These are phyloP conservation scores for Periconia macrospinosa DNA, from an alignment of 2,329 filamentous ascomycete genomes.

Conservation along the genomic window DNA sequence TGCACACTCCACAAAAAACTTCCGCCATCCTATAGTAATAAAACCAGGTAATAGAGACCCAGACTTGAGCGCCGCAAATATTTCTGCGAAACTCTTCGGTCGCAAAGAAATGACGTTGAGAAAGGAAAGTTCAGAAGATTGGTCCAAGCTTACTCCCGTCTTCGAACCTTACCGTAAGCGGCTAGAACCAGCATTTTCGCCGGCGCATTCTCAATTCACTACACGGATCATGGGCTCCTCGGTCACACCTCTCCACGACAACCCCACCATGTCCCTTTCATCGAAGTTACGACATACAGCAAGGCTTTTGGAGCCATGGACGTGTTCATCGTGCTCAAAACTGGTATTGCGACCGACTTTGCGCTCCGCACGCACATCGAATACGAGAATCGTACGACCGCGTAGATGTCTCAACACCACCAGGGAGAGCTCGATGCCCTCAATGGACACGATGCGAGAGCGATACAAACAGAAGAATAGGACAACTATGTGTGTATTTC, in stretches of 20 bases:
- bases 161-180: neutral
- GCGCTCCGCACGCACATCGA: conserved; percentile 13
- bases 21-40: conserved; percentile 30
- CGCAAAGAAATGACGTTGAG: neutral
- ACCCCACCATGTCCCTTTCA: conserved; percentile 31
- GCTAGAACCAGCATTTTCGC: conserved; percentile 1
- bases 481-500: conserved; percentile 60
- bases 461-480: conserved; percentile 69
- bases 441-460: conserved; percentile 66
- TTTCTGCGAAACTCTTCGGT: neutral
- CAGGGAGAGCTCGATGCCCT: conserved; percentile 47
- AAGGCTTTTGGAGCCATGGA: conserved; percentile 36
- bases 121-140: conserved; percentile 1
- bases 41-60: neutral
- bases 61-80: neutral
- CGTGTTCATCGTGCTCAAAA: conserved; percentile 41
- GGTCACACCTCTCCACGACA: conserved; percentile 20
- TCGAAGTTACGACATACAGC: conserved; percentile 19
- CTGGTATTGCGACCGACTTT: conserved; percentile 10
- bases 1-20: conserved; percentile 47
- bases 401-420: conserved; percentile 38
- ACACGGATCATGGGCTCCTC: conserved; percentile 22
- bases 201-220: conserved; percentile 31
- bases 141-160: neutral
- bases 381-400: conserved; percentile 16